A percentile compares a stretch with the other conserved stretches of the same genome.
Conservation (phyloP, 495 filamentous ascomycete genomes). For the Penicillium daleae region DNA sequence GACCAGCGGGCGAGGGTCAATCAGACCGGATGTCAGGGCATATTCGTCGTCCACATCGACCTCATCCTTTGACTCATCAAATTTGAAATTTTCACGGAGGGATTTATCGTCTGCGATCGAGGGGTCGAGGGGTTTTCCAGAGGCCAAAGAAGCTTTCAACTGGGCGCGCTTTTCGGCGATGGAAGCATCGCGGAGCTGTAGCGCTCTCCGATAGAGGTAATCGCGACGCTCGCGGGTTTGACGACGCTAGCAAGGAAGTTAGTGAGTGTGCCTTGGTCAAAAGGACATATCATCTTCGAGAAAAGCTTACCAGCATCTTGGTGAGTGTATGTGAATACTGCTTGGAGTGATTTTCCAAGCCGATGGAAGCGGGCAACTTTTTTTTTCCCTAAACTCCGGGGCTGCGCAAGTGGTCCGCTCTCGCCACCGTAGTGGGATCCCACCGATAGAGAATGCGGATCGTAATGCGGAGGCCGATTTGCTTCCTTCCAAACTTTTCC, state of each 20-base stretch:
- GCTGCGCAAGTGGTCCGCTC: slow-evolving; percentile 38
- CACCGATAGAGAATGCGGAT: slow-evolving; percentile 38
- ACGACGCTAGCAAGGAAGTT: slow-evolving; percentile 49
- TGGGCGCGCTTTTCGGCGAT: slow-evolving; percentile 88
- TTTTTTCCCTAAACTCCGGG: slow-evolving; percentile 47
- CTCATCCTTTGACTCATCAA: slow-evolving; percentile 74
- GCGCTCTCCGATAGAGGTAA: slow-evolving; percentile 85
- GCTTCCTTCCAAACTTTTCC: slow-evolving; percentile 26
- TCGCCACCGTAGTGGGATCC: slow-evolving; percentile 41
- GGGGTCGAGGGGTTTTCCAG: slow-evolving; percentile 81
- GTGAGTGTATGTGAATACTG: slow-evolving; percentile 7
- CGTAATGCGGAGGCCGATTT: slow-evolving; percentile 40
- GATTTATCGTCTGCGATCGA: slow-evolving; percentile 86
- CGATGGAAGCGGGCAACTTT: slow-evolving; percentile 44
- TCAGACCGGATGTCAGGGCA: slow-evolving; percentile 77
- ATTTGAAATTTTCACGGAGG: slow-evolving; percentile 88
- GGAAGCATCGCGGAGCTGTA: slow-evolving; percentile 87
- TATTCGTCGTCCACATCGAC: slow-evolving; percentile 96
- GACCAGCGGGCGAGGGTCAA: slow-evolving; percentile 86
- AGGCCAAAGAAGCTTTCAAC: slow-evolving; percentile 81
- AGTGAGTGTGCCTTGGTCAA: slow-evolving; percentile 3
- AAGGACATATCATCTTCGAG: background rate
- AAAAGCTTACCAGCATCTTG: slow-evolving; percentile 49
- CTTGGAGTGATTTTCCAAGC: slow-evolving; percentile 12
- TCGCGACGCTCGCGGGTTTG: slow-evolving; percentile 88